Conservation (phyloP, 192 early-diverging fungal genomes). For the Gonapodya prolifera region DNA sequence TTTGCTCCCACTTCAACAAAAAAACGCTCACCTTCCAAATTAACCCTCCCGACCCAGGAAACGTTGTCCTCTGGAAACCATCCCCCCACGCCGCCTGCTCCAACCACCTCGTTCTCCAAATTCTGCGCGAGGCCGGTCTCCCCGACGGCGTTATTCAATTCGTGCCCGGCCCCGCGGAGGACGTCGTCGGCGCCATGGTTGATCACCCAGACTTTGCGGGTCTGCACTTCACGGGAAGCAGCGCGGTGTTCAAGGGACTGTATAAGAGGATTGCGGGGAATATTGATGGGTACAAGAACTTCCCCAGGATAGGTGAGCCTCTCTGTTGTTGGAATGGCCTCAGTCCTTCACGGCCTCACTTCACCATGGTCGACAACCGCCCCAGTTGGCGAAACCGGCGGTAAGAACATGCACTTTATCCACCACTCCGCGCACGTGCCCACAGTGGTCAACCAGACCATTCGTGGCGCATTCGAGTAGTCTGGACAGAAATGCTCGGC, state of each 20-base stretch:
- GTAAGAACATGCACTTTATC: conserved; percentile 97
- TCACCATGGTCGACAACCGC: too few species aligned
- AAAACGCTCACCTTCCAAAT: too few species aligned
- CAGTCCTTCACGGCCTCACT: too few species aligned
- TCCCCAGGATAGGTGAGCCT: conserved; percentile 92
- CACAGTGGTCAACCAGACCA: conserved; percentile 75
- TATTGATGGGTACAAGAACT: conserved; percentile 79
- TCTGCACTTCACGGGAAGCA: conserved; percentile 93
- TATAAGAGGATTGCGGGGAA: conserved; percentile 87
- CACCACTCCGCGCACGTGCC: conserved; percentile 66
- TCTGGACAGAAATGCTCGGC: conserved; percentile 99
- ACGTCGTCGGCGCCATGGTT: conserved; percentile 56
- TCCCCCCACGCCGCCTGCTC: conserved; percentile 74
- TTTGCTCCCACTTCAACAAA: too few species aligned
- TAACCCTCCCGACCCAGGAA: conserved; percentile 19
- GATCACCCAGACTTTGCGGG: conserved; percentile 85
- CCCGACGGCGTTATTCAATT: conserved; percentile 97
- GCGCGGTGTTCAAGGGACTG: conserved; percentile 81
- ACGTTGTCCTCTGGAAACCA: conserved; percentile 96
- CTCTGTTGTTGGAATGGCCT: too few species aligned
- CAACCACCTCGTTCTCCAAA: conserved; percentile 81
- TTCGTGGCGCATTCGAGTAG: conserved; percentile 91
- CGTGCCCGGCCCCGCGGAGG: conserved; percentile 75
- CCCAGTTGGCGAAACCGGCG: conserved; percentile 97
- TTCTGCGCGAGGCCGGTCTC: conserved; percentile 88